Evolutionary conservation across 1,284 basidiomycete genomes (phyloP), one percentile per base, ranked within the genome.

Genomic region (Cutaneotrichosporon sp.): DNA sequence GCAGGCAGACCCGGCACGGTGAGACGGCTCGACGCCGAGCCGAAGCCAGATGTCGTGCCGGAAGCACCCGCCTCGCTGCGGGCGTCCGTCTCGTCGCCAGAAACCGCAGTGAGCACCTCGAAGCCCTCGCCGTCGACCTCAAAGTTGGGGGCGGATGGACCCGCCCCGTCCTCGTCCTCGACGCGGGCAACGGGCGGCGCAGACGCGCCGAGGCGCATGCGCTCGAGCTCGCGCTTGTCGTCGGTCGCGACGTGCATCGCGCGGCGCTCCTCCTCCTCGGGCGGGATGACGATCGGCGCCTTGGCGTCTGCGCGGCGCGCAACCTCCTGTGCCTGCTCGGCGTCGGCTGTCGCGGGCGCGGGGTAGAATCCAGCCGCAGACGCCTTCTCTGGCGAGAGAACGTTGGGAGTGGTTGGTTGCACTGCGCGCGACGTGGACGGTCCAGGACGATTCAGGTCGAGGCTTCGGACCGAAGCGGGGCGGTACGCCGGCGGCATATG

Each of bases 121-220:
- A 79, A 80, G 16, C 79, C 79, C 38, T 69, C 59, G 18, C 74
- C 70, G 53, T 80, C 79, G 3, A 80, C 69, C n/a, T 73, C 71
- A 34, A 79, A 70, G 27, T 38, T 53, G 5, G 79, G 79, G 18
- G 79, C 79, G 10, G 64, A 69, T 0, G 61, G 59, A 5, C 63
- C 62, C 14, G 58, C 63, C 2, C 31, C 60, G 11, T n/a, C 54
- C 22, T 31, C 58, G 16, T 49, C 51, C 34, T 53, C 38, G 57
- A 46, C 31, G 18, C 56, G 49, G 65, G 68, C n/a, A 67, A 58
- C 58, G 7, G 75, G 73, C 6, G 77, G 75, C 1, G 74, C 75
- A 22, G 74, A 75, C 3, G 67, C 77, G 3, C 71, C 75, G 14
- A 77, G 50, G 25, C 77, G 57, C 63, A 80, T 45, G 24, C 69